Evolutionary conservation across 768 basidiomycete species (phyloP).

Genomic region (Sistotremastrum niveocremeum): DNA sequence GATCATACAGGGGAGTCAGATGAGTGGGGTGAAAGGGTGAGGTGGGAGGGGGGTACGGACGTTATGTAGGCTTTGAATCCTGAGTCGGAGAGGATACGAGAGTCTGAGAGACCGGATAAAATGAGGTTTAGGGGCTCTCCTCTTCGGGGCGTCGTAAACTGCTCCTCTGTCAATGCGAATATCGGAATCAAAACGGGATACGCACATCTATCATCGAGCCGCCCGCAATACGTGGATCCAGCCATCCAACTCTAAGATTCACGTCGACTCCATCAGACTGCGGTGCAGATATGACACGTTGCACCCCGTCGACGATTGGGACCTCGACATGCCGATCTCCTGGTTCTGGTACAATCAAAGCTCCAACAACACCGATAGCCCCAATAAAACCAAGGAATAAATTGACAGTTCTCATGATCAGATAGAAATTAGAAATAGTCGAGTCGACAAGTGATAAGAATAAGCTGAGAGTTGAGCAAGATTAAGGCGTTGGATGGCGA

Average conservation of each 20-base stretch:
- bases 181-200: constrained; percentile 1
- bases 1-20: not conserved
- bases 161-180: not conserved
- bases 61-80: constrained; percentile 62
- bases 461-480: too few species aligned
- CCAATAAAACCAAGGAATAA: too few species aligned
- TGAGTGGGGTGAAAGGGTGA: not conserved
- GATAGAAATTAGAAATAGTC: too few species aligned
- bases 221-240: constrained; percentile 61
- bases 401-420: too few species aligned
- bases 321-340: too few species aligned
- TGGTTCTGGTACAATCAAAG: too few species aligned
- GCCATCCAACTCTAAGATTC: constrained; percentile 23
- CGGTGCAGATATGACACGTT: too few species aligned
- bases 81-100: constrained; percentile 59
- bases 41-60: constrained; percentile 21
- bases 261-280: not conserved
- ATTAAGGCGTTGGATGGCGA: too few species aligned
- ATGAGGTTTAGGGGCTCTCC: constrained; percentile 83
- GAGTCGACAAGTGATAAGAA: too few species aligned
- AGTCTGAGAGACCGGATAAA: constrained; percentile 67
- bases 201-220: constrained; percentile 68
- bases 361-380: too few species aligned
- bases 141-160: constrained; percentile 51
- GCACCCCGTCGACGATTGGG: too few species aligned